phyloP scores from a whole-genome alignment of 2,329 filamentous ascomycete genomes.

The Exophiala viscosa region DNA sequence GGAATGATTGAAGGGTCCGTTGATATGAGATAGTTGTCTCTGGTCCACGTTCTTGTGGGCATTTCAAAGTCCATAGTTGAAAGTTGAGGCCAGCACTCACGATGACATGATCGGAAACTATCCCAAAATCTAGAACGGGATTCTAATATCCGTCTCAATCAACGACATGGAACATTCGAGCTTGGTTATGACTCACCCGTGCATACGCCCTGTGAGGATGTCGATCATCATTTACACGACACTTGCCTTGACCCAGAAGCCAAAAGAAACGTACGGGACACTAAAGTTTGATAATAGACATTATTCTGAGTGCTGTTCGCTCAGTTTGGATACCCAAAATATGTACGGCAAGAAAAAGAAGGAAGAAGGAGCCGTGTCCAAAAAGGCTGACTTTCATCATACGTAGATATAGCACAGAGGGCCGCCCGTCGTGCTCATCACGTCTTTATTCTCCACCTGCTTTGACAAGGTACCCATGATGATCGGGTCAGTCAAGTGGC shows the following conservation, averaged over 20 bases:
- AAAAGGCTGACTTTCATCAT: conserved; percentile 2
- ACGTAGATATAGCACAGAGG: conserved; percentile 27
- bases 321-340: neutral
- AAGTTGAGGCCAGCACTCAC: neutral
- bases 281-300: neutral
- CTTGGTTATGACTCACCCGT: too few relatives aligned
- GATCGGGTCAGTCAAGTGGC: conserved; percentile 20
- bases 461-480: conserved; percentile 11
- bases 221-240: neutral
- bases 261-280: neutral
- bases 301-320: too few relatives aligned
- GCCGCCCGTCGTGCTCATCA: conserved; percentile 23
- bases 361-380: neutral
- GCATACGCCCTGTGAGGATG: neutral
- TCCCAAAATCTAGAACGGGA: too few relatives aligned
- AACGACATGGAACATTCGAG: too few relatives aligned
- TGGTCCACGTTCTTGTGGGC: conserved; percentile 11
- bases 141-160: too few relatives aligned
- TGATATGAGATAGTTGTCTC: conserved; percentile 55
- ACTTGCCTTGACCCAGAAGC: neutral
- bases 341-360: neutral
- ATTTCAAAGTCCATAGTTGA: neutral
- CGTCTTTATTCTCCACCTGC: conserved; percentile 16
- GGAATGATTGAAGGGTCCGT: conserved; percentile 58
- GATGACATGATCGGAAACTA: too few relatives aligned